Evolutionary conservation across 306 rosid genomes (phyloP).

Genomic region (Begonia masoniana): DNA sequence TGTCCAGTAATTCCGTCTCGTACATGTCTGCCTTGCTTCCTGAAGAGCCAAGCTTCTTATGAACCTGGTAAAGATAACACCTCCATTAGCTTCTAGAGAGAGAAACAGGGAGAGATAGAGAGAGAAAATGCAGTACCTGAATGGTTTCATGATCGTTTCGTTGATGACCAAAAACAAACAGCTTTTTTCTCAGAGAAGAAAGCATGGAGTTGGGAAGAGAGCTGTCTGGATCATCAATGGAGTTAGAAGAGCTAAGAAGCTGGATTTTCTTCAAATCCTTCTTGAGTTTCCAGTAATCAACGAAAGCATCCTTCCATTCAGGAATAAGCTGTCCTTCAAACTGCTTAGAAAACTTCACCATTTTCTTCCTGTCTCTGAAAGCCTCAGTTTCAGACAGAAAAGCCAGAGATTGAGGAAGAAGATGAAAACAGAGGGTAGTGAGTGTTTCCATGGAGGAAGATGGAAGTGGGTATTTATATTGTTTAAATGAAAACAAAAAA

Average conservation of each 20-base stretch:
- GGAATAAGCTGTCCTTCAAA: conserved; percentile 89
- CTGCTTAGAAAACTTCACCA: conserved; percentile 95
- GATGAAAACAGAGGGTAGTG: conserved; percentile 17
- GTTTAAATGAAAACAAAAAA: conserved; percentile 19
- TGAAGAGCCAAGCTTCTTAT: conserved; percentile 72
- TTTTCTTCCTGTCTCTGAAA: conserved; percentile 17
- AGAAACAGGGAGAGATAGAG: conserved; percentile 3
- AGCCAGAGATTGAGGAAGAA: conserved; percentile 2
- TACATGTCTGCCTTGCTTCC: conserved; percentile 66
- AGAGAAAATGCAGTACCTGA: conserved; percentile 38
- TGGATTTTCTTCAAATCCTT: conserved; percentile 67
- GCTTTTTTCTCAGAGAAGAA: conserved; percentile 35
- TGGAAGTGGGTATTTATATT: conserved; percentile 48
- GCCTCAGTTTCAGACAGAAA: conserved; percentile 6
- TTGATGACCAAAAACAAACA: conserved; percentile 46
- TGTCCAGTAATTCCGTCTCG: conserved; percentile 81
- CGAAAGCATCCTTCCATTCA: conserved; percentile 98
- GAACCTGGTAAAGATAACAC: conserved; percentile 40
- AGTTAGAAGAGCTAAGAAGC: conserved; percentile 20
- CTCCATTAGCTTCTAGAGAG: background rate
- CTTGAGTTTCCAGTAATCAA: conserved; percentile 82
- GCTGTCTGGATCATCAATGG: conserved; percentile 14
- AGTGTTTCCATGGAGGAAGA: conserved; percentile 41
- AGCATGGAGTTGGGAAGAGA: conserved; percentile 31
- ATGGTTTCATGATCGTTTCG: conserved; percentile 71